Base-by-base conservation (phyloP, 352 stramenopile species). In the Globisporangium cylindrosporum region DNA sequence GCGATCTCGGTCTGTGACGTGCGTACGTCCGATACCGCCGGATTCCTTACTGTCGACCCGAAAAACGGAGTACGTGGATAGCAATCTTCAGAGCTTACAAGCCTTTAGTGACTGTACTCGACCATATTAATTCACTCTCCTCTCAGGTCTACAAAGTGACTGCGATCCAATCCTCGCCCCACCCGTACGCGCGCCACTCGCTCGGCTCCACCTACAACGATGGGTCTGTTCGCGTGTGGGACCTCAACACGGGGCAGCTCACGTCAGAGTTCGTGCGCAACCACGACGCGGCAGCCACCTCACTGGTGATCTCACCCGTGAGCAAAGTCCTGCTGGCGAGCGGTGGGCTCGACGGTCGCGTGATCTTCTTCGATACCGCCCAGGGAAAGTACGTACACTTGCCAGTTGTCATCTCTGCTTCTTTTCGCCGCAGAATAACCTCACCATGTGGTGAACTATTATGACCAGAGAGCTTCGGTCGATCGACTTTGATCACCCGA, bases 331-430 rank as follows among this genome's bases (percentile, higher is more conserved):
- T 91, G 29, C 69, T 93, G 1, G 78, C 70, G 15, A 79, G 78
- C 0, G 81, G 81, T 1, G 85, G 85, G 3, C 73, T 89, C 38
- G 85, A 93, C 61, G 78, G 84, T 1, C 79, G 85, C 56, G 80
- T 93, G 2, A 73, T 89, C n/a, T 93, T 93, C 71, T 90, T 84
- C 57, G 85, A 93, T 67, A 89, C 78, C 0, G 68, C 77, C 2
- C 81, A 90, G 64, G 72, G 78, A 48, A 82, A 80, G 85, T 93
- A 82, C 24, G 77, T 59, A 46, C 38, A 8, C 25, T 22, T 34
- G 43, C 53, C n/a, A 43, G 14, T 15, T 25, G 68, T 60, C 20
- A 46, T 71, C 57, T 29, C 57, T 62, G 27, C 36, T 36, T 67
- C 25, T 29, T 36, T n/a, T 14, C 20, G 7, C 22, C 34, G 38